phyloP scores from a whole-genome alignment of 768 basidiomycete genomes.

The Termitomyces sp. region DNA sequence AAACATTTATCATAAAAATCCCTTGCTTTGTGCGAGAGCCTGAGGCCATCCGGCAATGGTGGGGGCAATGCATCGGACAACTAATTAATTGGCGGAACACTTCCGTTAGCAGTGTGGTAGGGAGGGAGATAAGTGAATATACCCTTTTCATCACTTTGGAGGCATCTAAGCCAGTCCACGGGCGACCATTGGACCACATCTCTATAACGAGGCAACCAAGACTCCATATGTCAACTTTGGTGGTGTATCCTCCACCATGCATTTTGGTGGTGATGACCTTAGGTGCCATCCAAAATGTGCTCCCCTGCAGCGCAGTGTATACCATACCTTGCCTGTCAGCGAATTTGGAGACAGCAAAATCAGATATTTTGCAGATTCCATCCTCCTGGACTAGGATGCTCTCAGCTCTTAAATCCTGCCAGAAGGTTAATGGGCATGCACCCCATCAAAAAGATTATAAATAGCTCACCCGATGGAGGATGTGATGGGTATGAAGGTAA shows the following conservation, averaged over 20 bases:
- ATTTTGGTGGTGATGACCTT: slow-evolving; percentile 85
- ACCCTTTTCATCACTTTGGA: slow-evolving; percentile 94
- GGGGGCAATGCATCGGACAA: slow-evolving; percentile 80
- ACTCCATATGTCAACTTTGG: slow-evolving; percentile 98
- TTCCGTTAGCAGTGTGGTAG: background rate
- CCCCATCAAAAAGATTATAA: background rate
- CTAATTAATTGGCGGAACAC: slow-evolving; percentile 39
- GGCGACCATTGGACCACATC: slow-evolving; percentile 93
- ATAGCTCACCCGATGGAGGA: slow-evolving; percentile 77
- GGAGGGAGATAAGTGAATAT: slow-evolving; percentile 14
- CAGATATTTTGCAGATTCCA: slow-evolving; percentile 94
- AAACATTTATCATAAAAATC: slow-evolving; percentile 88
- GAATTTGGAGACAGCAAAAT: slow-evolving; percentile 94
- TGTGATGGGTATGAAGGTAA: slow-evolving; percentile 87
- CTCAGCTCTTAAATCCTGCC: slow-evolving; percentile 91
- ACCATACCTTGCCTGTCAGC: slow-evolving; percentile 78
- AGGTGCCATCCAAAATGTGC: slow-evolving; percentile 99
- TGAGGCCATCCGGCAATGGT: slow-evolving; percentile 79
- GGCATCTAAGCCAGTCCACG: slow-evolving; percentile 87
- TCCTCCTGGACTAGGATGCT: slow-evolving; percentile 92
- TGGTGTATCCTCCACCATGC: slow-evolving; percentile 73
- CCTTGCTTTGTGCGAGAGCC: slow-evolving; percentile 63
- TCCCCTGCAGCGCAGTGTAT: slow-evolving; percentile 93
- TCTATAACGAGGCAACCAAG: slow-evolving; percentile 95
- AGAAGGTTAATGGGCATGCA: background rate